These are phyloP conservation scores for Collybia sordida DNA, from an alignment of 768 basidiomycete species.

Conservation along the genomic window DNA sequence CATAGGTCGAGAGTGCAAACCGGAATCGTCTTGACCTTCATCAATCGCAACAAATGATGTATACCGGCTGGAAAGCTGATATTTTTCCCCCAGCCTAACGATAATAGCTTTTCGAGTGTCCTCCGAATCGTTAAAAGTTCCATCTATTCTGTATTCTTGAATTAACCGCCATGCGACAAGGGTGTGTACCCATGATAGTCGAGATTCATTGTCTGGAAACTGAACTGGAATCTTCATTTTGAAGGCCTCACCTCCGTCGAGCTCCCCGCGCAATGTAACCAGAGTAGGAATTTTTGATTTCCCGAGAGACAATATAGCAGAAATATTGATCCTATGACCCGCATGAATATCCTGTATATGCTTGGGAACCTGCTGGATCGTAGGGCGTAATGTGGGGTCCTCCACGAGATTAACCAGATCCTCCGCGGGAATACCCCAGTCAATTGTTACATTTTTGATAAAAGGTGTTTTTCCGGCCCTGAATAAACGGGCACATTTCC, in stretches of 20 bases:
- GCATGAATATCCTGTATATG: constrained; percentile 32
- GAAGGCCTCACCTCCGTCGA: constrained; percentile 31
- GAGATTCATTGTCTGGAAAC: constrained; percentile 29
- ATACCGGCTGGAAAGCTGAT: constrained; percentile 49
- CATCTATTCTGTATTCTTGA: constrained; percentile 44
- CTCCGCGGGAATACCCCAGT: constrained; percentile 45
- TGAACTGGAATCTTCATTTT: constrained; percentile 30
- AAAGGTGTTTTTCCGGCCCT: constrained; percentile 48
- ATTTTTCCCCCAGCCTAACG: constrained; percentile 47
- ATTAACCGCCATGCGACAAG: constrained; percentile 55
- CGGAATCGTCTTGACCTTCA: constrained; percentile 21
- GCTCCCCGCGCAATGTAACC: constrained; percentile 31
- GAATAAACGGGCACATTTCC: constrained; percentile 49
- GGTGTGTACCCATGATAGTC: constrained; percentile 45
- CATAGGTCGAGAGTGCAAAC: background rate
- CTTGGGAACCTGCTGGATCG: constrained; percentile 35
- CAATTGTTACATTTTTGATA: constrained; percentile 43
- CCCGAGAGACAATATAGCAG: constrained; percentile 29
- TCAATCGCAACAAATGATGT: constrained; percentile 62
- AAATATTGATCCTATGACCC: constrained; percentile 32
- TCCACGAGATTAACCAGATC: constrained; percentile 7
- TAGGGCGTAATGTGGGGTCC: constrained; percentile 24
- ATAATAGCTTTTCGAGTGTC: constrained; percentile 44
- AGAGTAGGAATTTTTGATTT: constrained; percentile 26
- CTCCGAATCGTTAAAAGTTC: too few relatives aligned